Base-by-base conservation (phyloP, 225 moss, liverwort and hornwort species). In the Bryum argenteum region DNA sequence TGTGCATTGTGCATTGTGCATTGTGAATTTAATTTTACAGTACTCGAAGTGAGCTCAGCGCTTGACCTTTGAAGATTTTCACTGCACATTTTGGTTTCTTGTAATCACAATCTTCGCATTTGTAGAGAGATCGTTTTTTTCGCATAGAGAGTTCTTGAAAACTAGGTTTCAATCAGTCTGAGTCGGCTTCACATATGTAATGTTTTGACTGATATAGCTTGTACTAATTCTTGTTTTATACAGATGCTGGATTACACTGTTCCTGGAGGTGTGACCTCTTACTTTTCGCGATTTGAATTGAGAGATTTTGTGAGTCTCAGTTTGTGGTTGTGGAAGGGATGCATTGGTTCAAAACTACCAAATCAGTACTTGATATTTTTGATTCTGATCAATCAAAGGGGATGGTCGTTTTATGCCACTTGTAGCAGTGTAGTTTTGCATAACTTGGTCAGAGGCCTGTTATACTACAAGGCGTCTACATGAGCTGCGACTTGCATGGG, bases 241-340 rank as follows among this genome's bases (percentile, higher is more conserved):
- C 88, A 97, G 97, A 91, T 97, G 97, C 48, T 91, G 58, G 97
- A 92, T 64, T 83, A 91, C 79, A 97, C 82, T 71, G 94, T 97
- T 61, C 97, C 97, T 55, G 87, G 89, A 94, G 97, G 97, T 97
- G 51, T 70, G 84, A 10, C n/a, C 40, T 59, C 67, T 47, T 70
- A 4, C 47, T 58, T 58, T 37, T 42, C 10, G 48, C 61, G 18
- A 56, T 28, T 26, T 62, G 50, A 55, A 55, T 66, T 17, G 45
- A 70, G 44, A 19, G 9, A 38, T 54, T 12, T 1, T 24, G 17
- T 26, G 40, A 21, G 19, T 22, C 10, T 18, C 59, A 23, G 15
- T 42, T 52, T 39, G 19, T 23, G 33, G 39, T 26, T 64, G 60
- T 22, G 21, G 67, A 44, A 41, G 6, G 48, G 48, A 48, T 48